A percentile compares a stretch with the other conserved stretches of the same genome.
Evolutionary conservation across 176 grass and related monocot genomes (phyloP).

Genomic region (Panicum miliaceum): DNA sequence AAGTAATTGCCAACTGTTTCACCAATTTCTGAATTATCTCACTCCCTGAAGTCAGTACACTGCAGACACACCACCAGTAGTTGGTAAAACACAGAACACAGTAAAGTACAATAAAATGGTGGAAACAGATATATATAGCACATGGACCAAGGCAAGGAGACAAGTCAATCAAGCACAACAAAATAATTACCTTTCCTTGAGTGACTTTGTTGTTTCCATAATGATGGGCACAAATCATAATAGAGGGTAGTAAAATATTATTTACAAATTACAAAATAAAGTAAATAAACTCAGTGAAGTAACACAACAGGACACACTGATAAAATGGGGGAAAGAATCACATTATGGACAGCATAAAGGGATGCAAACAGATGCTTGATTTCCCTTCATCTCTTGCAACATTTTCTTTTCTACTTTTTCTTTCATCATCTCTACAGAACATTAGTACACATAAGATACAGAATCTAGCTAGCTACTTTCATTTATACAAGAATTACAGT

Average conservation of each 20-base stretch:
- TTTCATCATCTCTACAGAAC: conserved; percentile 33
- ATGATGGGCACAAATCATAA: conserved; percentile 49
- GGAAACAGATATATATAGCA: not conserved
- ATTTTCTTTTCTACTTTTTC: conserved; percentile 1
- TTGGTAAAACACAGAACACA: not conserved
- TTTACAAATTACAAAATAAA: conserved; percentile 21
- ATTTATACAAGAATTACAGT: conserved; percentile 57
- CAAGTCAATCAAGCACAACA: conserved; percentile 14
- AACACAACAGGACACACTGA: not conserved
- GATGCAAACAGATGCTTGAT: not conserved
- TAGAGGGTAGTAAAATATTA: conserved; percentile 57
- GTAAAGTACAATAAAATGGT: not conserved
- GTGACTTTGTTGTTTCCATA: conserved; percentile 54
- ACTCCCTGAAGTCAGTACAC: conserved; percentile 64
- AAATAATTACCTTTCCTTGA: conserved; percentile 65
- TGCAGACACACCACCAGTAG: conserved; percentile 34
- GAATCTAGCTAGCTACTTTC: conserved; percentile 46
- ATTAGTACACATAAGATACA: conserved; percentile 39
- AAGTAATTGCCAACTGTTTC: conserved; percentile 68
- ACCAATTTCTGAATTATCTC: conserved; percentile 54
- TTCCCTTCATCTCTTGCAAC: conserved; percentile 7
- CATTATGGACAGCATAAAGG: not conserved
- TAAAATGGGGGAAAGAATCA: conserved; percentile 18
- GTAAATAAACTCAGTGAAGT: not conserved
- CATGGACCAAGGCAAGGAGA: not conserved